phyloP scores from a whole-genome alignment of 352 stramenopile species.

The Globisporangium takayamanum region DNA sequence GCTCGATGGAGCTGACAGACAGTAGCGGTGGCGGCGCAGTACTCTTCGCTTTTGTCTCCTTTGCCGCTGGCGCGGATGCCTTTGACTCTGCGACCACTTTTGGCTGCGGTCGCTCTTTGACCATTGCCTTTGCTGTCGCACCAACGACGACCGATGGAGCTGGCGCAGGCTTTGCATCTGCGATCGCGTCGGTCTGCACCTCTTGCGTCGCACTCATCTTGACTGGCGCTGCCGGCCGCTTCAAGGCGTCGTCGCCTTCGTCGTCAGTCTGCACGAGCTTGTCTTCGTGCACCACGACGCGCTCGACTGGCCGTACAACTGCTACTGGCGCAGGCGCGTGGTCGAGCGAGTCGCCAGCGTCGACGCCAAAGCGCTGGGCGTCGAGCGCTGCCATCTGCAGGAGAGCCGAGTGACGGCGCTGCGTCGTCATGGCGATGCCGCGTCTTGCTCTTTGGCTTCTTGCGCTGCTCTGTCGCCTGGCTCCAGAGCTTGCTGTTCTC shows the following conservation, averaged over 20 bases:
- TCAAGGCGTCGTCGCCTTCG: slow-evolving; percentile 13
- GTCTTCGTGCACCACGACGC: slow-evolving; percentile 24
- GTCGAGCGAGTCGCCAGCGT: slow-evolving; percentile 24
- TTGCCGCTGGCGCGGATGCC: background rate
- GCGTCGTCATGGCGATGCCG: slow-evolving; percentile 14
- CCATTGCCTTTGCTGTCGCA: background rate
- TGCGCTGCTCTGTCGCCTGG: slow-evolving; percentile 6
- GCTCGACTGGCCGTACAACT: background rate
- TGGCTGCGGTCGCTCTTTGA: background rate
- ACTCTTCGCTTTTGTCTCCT: background rate
- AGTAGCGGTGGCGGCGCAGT: background rate
- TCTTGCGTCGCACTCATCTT: slow-evolving; percentile 7
- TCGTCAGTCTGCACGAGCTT: slow-evolving; percentile 58
- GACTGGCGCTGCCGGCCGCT: too few relatives aligned
- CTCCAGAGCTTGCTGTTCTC: slow-evolving; percentile 52
- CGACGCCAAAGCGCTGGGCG: slow-evolving; percentile 53
- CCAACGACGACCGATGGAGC: too few relatives aligned
- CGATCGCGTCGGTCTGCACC: slow-evolving; percentile 23
- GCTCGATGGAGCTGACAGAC: background rate
- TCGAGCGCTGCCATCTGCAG: slow-evolving; percentile 57
- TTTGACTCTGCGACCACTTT: background rate
- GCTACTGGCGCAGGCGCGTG: background rate
- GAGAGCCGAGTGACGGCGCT: slow-evolving; percentile 18
- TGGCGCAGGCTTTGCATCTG: too few relatives aligned
- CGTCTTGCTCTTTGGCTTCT: slow-evolving; percentile 19